These are phyloP conservation scores for Malassezia arunalokei DNA, from an alignment of 1,284 basidiomycete genomes.

Conservation along the genomic window DNA sequence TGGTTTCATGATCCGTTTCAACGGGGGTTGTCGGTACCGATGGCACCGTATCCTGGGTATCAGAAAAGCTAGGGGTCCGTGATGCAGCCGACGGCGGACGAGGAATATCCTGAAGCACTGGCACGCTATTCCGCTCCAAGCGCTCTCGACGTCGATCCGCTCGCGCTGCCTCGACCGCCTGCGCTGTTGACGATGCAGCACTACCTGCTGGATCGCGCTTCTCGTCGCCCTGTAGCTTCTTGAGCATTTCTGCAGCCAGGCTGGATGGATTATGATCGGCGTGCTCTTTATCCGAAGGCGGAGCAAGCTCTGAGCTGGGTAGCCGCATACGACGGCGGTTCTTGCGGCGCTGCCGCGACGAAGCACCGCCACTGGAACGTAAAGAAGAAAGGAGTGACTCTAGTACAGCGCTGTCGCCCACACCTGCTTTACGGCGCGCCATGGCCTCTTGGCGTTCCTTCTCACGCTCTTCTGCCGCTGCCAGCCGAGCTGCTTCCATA, in stretches of 20 bases:
- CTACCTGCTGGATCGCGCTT: background rate
- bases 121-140: conserved; percentile 7
- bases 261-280: conserved; percentile 22
- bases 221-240: conserved; percentile 31
- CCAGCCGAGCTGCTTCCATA: conserved; percentile 37
- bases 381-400: conserved; percentile 41
- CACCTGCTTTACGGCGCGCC: conserved; percentile 37
- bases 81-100: background rate
- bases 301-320: background rate
- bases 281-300: background rate
- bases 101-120: conserved; percentile 2
- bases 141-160: conserved; percentile 13
- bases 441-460: conserved; percentile 35
- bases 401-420: conserved; percentile 40
- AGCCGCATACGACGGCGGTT: conserved; percentile 16
- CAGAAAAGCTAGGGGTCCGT: background rate
- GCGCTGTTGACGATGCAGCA: background rate
- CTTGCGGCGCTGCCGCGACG: conserved; percentile 32
- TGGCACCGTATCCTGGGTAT: conserved; percentile 1
- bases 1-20: too few relatives aligned
- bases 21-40: too few relatives aligned
- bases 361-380: conserved; percentile 31
- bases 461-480: conserved; percentile 41
- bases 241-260: conserved; percentile 37
- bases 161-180: conserved; percentile 7